These are phyloP conservation scores for Piper longum DNA, from an alignment of 164 flowering plant species.

Conservation along the genomic window DNA sequence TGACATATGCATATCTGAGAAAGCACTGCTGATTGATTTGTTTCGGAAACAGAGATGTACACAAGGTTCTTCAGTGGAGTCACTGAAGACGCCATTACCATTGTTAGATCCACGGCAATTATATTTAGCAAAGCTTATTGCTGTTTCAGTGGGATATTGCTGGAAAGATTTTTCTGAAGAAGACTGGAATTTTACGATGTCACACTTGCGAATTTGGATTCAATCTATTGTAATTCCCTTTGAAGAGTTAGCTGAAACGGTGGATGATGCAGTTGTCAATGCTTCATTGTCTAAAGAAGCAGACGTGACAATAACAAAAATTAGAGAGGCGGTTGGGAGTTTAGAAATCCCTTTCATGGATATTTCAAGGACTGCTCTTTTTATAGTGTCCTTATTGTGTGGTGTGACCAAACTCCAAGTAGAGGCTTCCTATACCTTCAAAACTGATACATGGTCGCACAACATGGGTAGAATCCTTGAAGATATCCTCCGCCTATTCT, in stretches of 20 bases:
- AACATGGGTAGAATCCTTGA: constrained; percentile 45
- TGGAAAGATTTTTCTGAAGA: constrained; percentile 68
- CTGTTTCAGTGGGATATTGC: constrained; percentile 66
- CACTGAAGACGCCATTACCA: neutral
- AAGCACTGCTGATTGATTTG: constrained; percentile 41
- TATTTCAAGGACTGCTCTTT: constrained; percentile 45
- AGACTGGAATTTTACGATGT: constrained; percentile 74
- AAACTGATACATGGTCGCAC: constrained; percentile 35
- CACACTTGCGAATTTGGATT: constrained; percentile 46
- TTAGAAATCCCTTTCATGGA: constrained; percentile 25
- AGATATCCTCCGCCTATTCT: constrained; percentile 71
- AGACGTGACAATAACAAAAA: constrained; percentile 20
- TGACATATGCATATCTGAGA: constrained; percentile 34
- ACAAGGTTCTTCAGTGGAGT: constrained; percentile 13
- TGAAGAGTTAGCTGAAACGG: constrained; percentile 77
- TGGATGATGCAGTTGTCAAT: constrained; percentile 28
- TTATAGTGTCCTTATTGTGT: constrained; percentile 36
- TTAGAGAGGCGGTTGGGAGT: constrained; percentile 24
- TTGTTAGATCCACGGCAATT: constrained; percentile 21
- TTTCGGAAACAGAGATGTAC: constrained; percentile 51
- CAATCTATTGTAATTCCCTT: constrained; percentile 61
- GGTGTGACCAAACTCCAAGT: constrained; percentile 19
- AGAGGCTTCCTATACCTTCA: constrained; percentile 15
- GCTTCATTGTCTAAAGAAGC: constrained; percentile 18
- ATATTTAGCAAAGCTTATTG: constrained; percentile 43